These are phyloP conservation scores for Saussurea involucrata DNA, from an alignment of 129 eudicot genomes.

Conservation along the genomic window DNA sequence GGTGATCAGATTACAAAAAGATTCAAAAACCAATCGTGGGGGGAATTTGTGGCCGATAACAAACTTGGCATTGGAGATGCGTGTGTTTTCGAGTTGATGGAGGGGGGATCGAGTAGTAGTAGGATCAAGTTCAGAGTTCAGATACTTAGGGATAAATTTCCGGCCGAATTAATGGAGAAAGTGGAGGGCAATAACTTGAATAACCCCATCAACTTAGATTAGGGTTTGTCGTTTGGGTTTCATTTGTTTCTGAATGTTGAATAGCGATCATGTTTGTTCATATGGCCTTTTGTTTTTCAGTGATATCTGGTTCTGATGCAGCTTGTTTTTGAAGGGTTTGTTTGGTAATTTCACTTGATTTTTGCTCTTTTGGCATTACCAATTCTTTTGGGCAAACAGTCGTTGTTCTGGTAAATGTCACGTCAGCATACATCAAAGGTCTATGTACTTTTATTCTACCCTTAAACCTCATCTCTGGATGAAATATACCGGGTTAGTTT, in stretches of 20 bases:
- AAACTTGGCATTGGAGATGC: slow-evolving; percentile 35
- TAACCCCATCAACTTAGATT: slow-evolving; percentile 27
- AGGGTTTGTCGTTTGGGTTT: background rate
- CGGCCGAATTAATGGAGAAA: slow-evolving; percentile 16
- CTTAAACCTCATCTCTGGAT: too few species aligned
- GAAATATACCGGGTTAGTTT: background rate
- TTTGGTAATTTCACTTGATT: background rate
- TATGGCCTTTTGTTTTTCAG: slow-evolving; percentile 10
- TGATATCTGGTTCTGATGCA: background rate
- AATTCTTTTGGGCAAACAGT: background rate
- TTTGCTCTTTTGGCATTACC: background rate
- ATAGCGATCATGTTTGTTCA: slow-evolving; percentile 2
- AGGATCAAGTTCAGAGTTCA: slow-evolving; percentile 27
- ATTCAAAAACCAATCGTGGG: slow-evolving; percentile 22
- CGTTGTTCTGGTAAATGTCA: background rate
- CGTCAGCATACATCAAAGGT: background rate
- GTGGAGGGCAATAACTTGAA: background rate
- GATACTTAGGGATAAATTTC: slow-evolving; percentile 25
- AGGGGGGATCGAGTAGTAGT: background rate
- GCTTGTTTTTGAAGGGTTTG: background rate
- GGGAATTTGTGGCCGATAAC: slow-evolving; percentile 22
- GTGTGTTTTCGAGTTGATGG: slow-evolving; percentile 33
- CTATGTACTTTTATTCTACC: too few species aligned
- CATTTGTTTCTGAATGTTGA: background rate
- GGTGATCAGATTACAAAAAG: background rate